Percentiles rank a stretch among this genome's conserved stretches.
Conservation (phyloP, 2,329 filamentous ascomycete genomes). For the Apiospora sp. region DNA sequence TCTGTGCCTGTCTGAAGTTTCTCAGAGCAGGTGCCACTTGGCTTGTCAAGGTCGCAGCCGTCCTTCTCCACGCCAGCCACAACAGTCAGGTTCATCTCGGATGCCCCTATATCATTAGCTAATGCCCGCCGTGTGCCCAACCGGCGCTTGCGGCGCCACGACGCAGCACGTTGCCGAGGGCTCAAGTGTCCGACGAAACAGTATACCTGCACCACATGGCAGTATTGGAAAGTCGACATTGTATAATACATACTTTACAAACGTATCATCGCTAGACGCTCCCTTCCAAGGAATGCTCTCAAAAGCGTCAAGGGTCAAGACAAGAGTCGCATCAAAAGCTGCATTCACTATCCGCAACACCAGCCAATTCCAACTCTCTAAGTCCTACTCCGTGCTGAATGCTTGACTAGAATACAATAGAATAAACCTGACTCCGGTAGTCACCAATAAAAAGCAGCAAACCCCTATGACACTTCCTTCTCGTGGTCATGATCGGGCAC, state of each 20-base stretch:
- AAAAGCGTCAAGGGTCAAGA: not conserved
- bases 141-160: conserved; percentile 15
- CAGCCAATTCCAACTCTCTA: conserved; percentile 19
- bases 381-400: conserved; percentile 19
- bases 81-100: conserved; percentile 15
- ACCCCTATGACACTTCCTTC: conserved; percentile 38
- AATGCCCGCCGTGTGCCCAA: not conserved
- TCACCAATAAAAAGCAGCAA: not conserved
- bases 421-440: conserved; percentile 7
- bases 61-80: conserved; percentile 22
- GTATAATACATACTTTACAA: not conserved
- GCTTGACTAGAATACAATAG: conserved; percentile 12
- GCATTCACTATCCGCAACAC: not conserved
- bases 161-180: conserved; percentile 9
- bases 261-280: not conserved
- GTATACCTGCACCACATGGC: not conserved
- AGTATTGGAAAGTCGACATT: conserved; percentile 3
- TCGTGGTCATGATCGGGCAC: conserved; percentile 67
- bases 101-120: conserved; percentile 15
- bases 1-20: conserved; percentile 24
- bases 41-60: conserved; percentile 25
- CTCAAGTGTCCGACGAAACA: conserved; percentile 11
- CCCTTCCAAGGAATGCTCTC: not conserved
- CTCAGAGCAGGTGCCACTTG: conserved; percentile 23
- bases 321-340: not conserved